Conservation (phyloP, 306 rosid genomes). For the Adenanthera pavonina region DNA sequence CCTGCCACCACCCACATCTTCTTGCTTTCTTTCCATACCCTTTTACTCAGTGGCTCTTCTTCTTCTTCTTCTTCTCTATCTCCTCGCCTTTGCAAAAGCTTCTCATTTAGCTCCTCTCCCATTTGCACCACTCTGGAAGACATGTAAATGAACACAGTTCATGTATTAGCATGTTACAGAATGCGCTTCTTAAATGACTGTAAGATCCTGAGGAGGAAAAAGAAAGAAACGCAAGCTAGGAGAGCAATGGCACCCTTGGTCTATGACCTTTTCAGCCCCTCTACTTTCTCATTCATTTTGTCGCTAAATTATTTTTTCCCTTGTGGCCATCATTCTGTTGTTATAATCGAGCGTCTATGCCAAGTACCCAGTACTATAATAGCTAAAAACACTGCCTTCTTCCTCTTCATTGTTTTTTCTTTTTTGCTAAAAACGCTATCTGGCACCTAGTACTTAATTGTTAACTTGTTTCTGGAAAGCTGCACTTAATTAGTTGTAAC, state of each 20-base stretch:
- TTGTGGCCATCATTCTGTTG: too few relatives aligned
- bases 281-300: neutral
- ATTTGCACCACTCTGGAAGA: constrained; percentile 10
- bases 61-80: constrained; percentile 24
- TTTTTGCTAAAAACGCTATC: neutral
- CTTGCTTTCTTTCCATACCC: constrained; percentile 53
- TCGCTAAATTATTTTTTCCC: too few relatives aligned
- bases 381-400: neutral
- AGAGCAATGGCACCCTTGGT: neutral
- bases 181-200: neutral
- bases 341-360: neutral
- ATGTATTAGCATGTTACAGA: neutral
- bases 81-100: constrained; percentile 26
- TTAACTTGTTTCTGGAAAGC: neutral
- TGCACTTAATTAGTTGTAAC: neutral
- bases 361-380: neutral
- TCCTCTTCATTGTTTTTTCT: neutral
- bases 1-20: constrained; percentile 56
- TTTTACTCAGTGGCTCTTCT: constrained; percentile 31
- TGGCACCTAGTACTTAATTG: neutral
- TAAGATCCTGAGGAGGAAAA: neutral
- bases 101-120: constrained; percentile 32
- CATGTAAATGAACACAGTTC: neutral
- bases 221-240: neutral
- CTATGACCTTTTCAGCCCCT: neutral